Percentiles rank a stretch among this genome's conserved stretches.
Conservation (phyloP, 768 basidiomycete species). For the Auriculariales sp. region DNA sequence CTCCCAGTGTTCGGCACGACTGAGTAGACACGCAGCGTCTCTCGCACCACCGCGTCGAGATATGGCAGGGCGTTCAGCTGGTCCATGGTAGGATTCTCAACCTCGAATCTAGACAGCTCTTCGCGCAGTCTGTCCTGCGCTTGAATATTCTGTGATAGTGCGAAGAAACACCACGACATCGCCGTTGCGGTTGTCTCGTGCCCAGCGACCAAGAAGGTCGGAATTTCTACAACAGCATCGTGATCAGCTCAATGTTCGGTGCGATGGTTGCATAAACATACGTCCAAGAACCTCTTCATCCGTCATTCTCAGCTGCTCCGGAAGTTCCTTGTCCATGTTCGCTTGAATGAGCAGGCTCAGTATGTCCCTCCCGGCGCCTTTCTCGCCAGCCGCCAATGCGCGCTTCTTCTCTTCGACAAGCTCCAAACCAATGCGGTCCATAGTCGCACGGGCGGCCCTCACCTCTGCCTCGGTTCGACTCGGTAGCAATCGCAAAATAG, state of each 20-base stretch:
- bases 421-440: slow-evolving; percentile 37
- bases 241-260: neutral
- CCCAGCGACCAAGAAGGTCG: slow-evolving; percentile 12
- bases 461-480: neutral
- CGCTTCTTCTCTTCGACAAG: slow-evolving; percentile 24
- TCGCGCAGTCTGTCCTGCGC: slow-evolving; percentile 22
- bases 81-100: slow-evolving; percentile 16
- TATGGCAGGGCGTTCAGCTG: slow-evolving; percentile 16
- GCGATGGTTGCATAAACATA: neutral
- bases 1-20: slow-evolving; percentile 6
- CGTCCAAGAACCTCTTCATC: slow-evolving; percentile 2
- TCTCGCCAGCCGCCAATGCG: slow-evolving; percentile 18
- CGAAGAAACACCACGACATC: slow-evolving; percentile 19
- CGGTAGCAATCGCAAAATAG: neutral
- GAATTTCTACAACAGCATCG: neutral
- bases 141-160: slow-evolving; percentile 18
- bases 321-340: neutral
- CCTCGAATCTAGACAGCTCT: slow-evolving; percentile 15
- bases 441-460: slow-evolving; percentile 23
- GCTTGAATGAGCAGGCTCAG: slow-evolving; percentile 31
- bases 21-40: slow-evolving; percentile 8
- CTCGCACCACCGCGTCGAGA: slow-evolving; percentile 15
- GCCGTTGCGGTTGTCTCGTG: slow-evolving; percentile 17
- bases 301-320: neutral
- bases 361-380: slow-evolving; percentile 31